Conservation (phyloP, 768 basidiomycete species). For the Tephrocybe sp. region DNA sequence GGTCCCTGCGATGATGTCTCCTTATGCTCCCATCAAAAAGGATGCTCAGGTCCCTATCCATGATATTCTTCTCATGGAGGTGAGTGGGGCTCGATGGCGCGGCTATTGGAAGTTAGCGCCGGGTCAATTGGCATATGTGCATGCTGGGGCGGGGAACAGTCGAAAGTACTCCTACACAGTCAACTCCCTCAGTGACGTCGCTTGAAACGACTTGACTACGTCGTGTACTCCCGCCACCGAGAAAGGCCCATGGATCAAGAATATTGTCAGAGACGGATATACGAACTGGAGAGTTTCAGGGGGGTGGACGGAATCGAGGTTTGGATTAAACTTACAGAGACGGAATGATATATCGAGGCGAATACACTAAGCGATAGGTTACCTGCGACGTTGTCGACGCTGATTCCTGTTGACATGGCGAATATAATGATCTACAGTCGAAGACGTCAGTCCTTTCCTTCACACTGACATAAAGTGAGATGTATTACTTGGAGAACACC, state of each 20-base stretch:
- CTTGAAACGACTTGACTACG: too few relatives aligned
- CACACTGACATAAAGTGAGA: not conserved
- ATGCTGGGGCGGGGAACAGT: too few relatives aligned
- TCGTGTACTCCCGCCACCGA: not conserved
- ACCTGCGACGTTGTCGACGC: too few relatives aligned
- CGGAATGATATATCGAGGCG: not conserved
- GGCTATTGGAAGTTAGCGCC: too few relatives aligned
- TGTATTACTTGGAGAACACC: not conserved
- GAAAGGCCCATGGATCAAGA: not conserved
- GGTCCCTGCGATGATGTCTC: too few relatives aligned
- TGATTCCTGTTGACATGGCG: not conserved
- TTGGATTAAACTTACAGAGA: not conserved
- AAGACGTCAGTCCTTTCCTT: not conserved
- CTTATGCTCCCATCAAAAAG: too few relatives aligned
- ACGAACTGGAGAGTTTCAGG: not conserved
- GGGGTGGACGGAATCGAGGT: not conserved
- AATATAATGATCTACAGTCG: not conserved
- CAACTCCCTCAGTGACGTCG: not conserved
- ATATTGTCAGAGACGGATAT: not conserved
- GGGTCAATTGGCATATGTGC: too few relatives aligned
- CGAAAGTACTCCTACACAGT: too few relatives aligned
- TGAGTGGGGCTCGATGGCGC: too few relatives aligned
- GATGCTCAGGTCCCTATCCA: too few relatives aligned
- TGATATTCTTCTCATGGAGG: too few relatives aligned
- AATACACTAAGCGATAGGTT: too few relatives aligned